Conservation (phyloP, 2,329 filamentous ascomycete genomes). For the Botrytis tulipae region DNA sequence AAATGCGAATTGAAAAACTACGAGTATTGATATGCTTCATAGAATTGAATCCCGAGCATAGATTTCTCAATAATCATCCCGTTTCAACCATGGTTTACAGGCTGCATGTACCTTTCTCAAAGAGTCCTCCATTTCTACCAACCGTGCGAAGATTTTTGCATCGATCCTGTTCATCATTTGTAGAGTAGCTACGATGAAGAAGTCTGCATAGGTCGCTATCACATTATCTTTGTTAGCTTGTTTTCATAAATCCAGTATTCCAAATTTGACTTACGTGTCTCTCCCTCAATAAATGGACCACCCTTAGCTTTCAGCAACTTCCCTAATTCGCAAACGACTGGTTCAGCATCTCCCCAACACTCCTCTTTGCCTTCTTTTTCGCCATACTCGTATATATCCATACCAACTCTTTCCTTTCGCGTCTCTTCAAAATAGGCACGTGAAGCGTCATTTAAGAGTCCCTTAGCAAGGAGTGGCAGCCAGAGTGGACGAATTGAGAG, state of each 20-base stretch:
- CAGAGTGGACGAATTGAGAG: slow-evolving; percentile 43
- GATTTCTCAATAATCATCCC: slow-evolving; percentile 29
- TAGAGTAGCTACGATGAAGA: slow-evolving; percentile 53
- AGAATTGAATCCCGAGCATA: background rate
- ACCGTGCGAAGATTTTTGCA: slow-evolving; percentile 42
- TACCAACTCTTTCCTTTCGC: slow-evolving; percentile 50
- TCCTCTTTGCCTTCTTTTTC: slow-evolving; percentile 49
- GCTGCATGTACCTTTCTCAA: slow-evolving; percentile 28
- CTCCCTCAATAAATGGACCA: slow-evolving; percentile 62
- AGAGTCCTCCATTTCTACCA: slow-evolving; percentile 38
- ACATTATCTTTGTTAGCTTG: background rate
- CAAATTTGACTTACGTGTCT: slow-evolving; percentile 37
- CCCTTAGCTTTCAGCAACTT: slow-evolving; percentile 43
- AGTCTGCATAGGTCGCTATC: slow-evolving; percentile 53
- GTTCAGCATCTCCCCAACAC: slow-evolving; percentile 49
- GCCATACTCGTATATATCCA: slow-evolving; percentile 51
- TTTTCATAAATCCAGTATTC: background rate
- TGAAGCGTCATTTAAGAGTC: slow-evolving; percentile 52
- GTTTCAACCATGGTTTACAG: slow-evolving; percentile 30
- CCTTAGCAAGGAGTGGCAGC: slow-evolving; percentile 48
- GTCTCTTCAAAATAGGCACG: slow-evolving; percentile 55
- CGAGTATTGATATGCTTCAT: background rate
- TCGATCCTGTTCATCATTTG: slow-evolving; percentile 45
- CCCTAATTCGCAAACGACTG: slow-evolving; percentile 46
- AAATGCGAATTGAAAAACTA: background rate